Evolutionary conservation across 2,329 filamentous ascomycete genomes (phyloP).

Genomic region (Fusarium sacchari): DNA sequence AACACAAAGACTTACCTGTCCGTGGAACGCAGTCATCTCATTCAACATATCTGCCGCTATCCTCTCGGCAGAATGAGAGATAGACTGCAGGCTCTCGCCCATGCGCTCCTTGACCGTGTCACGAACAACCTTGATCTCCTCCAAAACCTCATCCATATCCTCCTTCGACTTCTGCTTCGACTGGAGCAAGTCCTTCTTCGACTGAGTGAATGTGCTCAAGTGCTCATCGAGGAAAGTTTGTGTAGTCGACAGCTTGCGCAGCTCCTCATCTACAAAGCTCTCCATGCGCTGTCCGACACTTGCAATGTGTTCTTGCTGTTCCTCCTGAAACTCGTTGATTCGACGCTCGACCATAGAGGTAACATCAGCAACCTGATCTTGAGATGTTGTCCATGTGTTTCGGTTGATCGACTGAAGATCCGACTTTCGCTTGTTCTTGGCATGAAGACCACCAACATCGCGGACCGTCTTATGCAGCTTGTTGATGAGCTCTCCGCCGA

Average conservation of each 20-base stretch:
- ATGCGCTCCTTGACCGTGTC: slow-evolving; percentile 89
- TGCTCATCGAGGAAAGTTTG: slow-evolving; percentile 77
- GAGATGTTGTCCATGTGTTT: slow-evolving; percentile 79
- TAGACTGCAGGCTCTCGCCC: slow-evolving; percentile 82
- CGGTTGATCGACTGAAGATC: slow-evolving; percentile 85
- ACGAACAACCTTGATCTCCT: slow-evolving; percentile 90
- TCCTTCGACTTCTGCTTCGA: slow-evolving; percentile 77
- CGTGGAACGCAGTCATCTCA: slow-evolving; percentile 86
- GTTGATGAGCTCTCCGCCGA: slow-evolving; percentile 80
- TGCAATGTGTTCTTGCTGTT: slow-evolving; percentile 77
- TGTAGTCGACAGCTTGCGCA: slow-evolving; percentile 75
- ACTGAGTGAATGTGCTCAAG: slow-evolving; percentile 72
- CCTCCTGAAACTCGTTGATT: slow-evolving; percentile 75
- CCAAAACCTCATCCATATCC: slow-evolving; percentile 89
- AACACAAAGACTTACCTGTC: slow-evolving; percentile 56
- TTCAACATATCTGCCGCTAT: slow-evolving; percentile 90
- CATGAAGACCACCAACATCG: slow-evolving; percentile 83
- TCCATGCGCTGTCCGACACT: slow-evolving; percentile 78
- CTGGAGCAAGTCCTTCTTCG: slow-evolving; percentile 73
- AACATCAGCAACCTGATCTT: slow-evolving; percentile 78
- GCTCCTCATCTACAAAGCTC: slow-evolving; percentile 78
- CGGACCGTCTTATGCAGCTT: slow-evolving; percentile 81
- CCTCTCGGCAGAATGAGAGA: slow-evolving; percentile 84
- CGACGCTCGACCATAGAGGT: slow-evolving; percentile 81
- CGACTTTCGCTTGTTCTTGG: slow-evolving; percentile 86